phyloP scores from a whole-genome alignment of 1,284 basidiomycete species.

The Ustilago curta region DNA sequence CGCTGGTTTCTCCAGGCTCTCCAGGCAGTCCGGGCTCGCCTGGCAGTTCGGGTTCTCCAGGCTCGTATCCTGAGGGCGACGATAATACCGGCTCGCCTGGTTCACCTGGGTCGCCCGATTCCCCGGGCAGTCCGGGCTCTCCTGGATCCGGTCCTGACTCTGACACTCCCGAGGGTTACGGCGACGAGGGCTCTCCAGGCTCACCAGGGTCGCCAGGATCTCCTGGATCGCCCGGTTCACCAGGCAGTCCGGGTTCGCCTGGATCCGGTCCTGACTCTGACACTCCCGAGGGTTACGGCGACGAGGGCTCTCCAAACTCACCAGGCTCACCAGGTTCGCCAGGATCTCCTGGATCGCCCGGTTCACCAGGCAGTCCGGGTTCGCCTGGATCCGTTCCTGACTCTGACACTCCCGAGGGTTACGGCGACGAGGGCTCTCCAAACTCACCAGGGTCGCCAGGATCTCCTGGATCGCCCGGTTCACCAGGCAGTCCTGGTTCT shows the following conservation, averaged over 20 bases:
- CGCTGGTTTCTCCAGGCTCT: too few relatives aligned
- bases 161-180: neutral
- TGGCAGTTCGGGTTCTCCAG: neutral
- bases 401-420: neutral
- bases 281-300: neutral
- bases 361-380: neutral
- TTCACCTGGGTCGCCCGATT: too few relatives aligned
- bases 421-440: neutral
- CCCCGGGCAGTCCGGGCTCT: neutral
- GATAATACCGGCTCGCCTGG: too few relatives aligned
- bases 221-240: too few relatives aligned
- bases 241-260: neutral
- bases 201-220: too few relatives aligned
- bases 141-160: neutral
- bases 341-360: neutral
- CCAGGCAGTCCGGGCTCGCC: too few relatives aligned
- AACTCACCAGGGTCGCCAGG: neutral
- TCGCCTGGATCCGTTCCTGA: neutral
- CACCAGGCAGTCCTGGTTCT: neutral
- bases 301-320: neutral
- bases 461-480: conserved; percentile 1
- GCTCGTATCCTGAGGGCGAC: too few relatives aligned
- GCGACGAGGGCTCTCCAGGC: neutral
- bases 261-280: neutral
- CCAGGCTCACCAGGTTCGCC: neutral